Evolutionary conservation across 176 grass and related monocot species (phyloP).

Genomic region (Raddia distichophylla): DNA sequence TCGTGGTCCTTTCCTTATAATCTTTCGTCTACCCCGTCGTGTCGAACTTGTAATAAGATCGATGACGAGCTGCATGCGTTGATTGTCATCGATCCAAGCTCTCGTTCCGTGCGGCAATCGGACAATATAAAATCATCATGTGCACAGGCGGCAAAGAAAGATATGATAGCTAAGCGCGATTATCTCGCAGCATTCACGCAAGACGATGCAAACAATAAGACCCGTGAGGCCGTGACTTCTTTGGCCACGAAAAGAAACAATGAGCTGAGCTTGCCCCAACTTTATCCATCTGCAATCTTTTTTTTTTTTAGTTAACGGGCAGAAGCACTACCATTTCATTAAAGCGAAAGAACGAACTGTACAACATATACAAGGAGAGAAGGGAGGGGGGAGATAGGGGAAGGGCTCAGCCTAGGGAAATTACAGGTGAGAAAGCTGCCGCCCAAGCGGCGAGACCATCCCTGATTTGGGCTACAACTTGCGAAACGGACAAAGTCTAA

Average conservation of each 20-base stretch:
- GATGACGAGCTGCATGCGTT: too few relatives aligned
- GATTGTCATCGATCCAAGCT: too few relatives aligned
- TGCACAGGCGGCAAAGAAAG: background rate
- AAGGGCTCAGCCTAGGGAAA: too few relatives aligned
- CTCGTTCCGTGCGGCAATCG: background rate
- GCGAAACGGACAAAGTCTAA: too few relatives aligned
- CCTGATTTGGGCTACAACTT: too few relatives aligned
- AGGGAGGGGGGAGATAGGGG: too few relatives aligned
- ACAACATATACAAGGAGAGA: too few relatives aligned
- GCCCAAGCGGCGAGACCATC: too few relatives aligned
- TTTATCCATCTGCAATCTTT: background rate
- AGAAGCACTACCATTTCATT: too few relatives aligned
- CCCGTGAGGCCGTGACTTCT: conserved; percentile 41
- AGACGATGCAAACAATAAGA: conserved; percentile 15
- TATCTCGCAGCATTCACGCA: background rate
- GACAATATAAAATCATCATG: background rate
- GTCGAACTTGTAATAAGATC: background rate
- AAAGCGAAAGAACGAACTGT: too few relatives aligned
- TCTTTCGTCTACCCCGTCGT: background rate
- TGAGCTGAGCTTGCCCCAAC: background rate
- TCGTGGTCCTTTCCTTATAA: background rate
- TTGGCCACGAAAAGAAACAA: background rate
- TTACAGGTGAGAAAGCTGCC: too few relatives aligned
- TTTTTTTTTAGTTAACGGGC: too few relatives aligned
- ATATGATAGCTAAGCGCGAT: background rate